phyloP scores from a whole-genome alignment of 2,329 filamentous ascomycete genomes.

The Trichocomaceae sp. region DNA sequence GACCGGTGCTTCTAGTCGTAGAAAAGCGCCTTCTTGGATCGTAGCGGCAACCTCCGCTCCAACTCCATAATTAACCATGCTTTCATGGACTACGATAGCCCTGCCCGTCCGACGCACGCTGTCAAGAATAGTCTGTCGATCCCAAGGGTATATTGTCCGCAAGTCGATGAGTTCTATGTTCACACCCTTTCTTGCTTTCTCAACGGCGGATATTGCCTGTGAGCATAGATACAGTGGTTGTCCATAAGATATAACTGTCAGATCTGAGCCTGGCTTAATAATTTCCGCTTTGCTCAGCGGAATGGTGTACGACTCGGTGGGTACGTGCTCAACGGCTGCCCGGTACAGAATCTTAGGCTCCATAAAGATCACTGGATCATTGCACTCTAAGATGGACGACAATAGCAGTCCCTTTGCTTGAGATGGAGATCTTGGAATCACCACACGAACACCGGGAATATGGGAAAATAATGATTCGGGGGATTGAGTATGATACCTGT shows the following conservation, averaged over 20 bases:
- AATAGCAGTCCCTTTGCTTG: constrained; percentile 86
- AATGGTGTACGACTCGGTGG: constrained; percentile 70
- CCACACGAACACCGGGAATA: constrained; percentile 74
- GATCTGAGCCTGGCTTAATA: constrained; percentile 68
- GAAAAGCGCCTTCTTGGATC: constrained; percentile 80
- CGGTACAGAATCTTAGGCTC: constrained; percentile 91
- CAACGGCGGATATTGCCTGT: constrained; percentile 66
- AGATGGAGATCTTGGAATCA: constrained; percentile 76
- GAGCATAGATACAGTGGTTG: constrained; percentile 82
- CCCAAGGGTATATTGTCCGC: constrained; percentile 86
- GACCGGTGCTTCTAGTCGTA: constrained; percentile 77
- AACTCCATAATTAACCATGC: constrained; percentile 83
- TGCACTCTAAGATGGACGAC: constrained; percentile 63
- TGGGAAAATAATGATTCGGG: constrained; percentile 86
- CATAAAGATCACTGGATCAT: constrained; percentile 87
- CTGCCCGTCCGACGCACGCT: constrained; percentile 84
- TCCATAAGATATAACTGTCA: constrained; percentile 83
- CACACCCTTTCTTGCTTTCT: constrained; percentile 64
- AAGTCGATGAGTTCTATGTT: constrained; percentile 81
- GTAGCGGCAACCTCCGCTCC: constrained; percentile 84
- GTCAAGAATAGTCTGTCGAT: constrained; percentile 68
- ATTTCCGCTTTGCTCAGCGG: constrained; percentile 81
- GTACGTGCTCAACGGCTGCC: constrained; percentile 86
- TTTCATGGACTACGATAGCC: constrained; percentile 83
- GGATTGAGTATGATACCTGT: constrained; percentile 73